phyloP scores from a whole-genome alignment of 2,329 filamentous ascomycete species.

The Aspergillus melleus region DNA sequence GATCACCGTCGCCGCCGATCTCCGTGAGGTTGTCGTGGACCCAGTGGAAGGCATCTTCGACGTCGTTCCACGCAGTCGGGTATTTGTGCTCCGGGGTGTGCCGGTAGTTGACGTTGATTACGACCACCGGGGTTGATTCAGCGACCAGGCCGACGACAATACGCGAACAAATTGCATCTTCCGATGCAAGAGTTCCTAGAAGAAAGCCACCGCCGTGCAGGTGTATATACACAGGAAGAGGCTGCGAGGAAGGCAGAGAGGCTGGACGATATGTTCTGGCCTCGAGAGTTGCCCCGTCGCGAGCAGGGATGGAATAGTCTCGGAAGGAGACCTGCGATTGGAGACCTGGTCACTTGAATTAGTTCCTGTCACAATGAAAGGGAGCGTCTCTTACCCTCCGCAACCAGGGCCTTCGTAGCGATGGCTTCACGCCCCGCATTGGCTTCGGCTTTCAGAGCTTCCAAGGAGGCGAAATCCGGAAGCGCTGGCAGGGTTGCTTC shows the following conservation, averaged over 20 bases:
- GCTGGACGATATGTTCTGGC: slow-evolving; percentile 50
- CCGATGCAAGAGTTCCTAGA: slow-evolving; percentile 54
- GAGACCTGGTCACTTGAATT: slow-evolving; percentile 18
- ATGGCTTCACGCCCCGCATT: slow-evolving; percentile 38
- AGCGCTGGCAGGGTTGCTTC: slow-evolving; percentile 34
- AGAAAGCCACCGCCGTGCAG: slow-evolving; percentile 60
- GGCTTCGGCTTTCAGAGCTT: slow-evolving; percentile 24
- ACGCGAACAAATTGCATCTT: slow-evolving; percentile 54
- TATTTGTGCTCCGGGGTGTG: slow-evolving; percentile 57
- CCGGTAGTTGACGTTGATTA: slow-evolving; percentile 60
- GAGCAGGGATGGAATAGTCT: slow-evolving; percentile 43
- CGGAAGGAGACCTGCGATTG: slow-evolving; percentile 33
- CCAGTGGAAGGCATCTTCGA: slow-evolving; percentile 58
- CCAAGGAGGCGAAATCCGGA: slow-evolving; percentile 19
- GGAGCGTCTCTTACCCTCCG: slow-evolving; percentile 17
- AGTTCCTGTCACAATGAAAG: slow-evolving; percentile 5
- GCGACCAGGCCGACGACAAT: slow-evolving; percentile 41
- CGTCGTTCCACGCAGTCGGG: slow-evolving; percentile 55
- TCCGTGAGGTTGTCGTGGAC: slow-evolving; percentile 45
- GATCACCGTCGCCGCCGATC: slow-evolving; percentile 40
- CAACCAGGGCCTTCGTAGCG: slow-evolving; percentile 32
- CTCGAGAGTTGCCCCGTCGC: slow-evolving; percentile 48
- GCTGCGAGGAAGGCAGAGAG: slow-evolving; percentile 24
- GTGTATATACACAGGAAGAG: slow-evolving; percentile 53
- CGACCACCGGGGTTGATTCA: slow-evolving; percentile 34